phyloP scores from a whole-genome alignment of 164 flowering plant genomes.

The Berberis thunbergii region DNA sequence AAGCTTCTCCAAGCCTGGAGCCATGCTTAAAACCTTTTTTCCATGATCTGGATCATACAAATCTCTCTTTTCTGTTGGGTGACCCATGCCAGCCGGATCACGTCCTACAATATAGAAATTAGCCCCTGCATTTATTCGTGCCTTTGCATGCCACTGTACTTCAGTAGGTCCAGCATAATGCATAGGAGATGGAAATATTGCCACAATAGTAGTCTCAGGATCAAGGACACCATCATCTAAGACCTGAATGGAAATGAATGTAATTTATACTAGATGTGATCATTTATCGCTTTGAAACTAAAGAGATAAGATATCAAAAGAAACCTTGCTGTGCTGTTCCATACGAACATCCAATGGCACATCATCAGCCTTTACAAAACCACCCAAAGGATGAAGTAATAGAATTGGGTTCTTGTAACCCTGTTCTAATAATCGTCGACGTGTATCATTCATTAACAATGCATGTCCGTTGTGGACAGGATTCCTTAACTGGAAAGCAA shows the following conservation, averaged over 20 bases:
- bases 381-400: slow-evolving; percentile 93
- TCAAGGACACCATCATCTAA: slow-evolving; percentile 93
- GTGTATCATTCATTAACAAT: slow-evolving; percentile 89
- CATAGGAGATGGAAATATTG: slow-evolving; percentile 98
- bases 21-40: slow-evolving; percentile 91
- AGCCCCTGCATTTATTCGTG: slow-evolving; percentile 93
- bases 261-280: background rate
- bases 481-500: slow-evolving; percentile 94
- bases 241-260: slow-evolving; percentile 35
- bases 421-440: slow-evolving; percentile 70
- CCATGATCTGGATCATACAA: slow-evolving; percentile 97
- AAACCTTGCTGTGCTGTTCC: slow-evolving; percentile 95
- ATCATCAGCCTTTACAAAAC: slow-evolving; percentile 87
- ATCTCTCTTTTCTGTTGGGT: slow-evolving; percentile 89
- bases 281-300: background rate
- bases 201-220: slow-evolving; percentile 83
- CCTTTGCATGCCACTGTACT: slow-evolving; percentile 99
- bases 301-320: slow-evolving; percentile 4
- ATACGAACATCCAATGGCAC: slow-evolving; percentile 95
- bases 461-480: slow-evolving; percentile 99
- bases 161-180: slow-evolving; percentile 99
- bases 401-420: slow-evolving; percentile 87
- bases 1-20: slow-evolving; percentile 86
- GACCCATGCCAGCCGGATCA: slow-evolving; percentile 99
- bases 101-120: slow-evolving; percentile 96